Conservation (phyloP, 805 yeast genomes). For the Cyberlindnera euphorbiiphila region DNA sequence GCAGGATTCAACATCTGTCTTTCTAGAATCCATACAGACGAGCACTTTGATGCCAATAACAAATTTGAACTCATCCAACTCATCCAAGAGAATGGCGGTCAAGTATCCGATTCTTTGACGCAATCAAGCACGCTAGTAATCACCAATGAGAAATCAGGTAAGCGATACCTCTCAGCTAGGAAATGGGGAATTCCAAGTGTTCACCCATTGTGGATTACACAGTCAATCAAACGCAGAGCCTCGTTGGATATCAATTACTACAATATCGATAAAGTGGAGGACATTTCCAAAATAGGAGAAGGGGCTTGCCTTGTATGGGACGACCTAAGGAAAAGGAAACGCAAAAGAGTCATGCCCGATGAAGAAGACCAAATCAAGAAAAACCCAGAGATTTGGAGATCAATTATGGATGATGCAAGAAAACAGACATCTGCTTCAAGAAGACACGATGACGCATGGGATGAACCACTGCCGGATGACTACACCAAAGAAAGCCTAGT, state of each 20-base stretch:
- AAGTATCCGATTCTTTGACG: slow-evolving; percentile 47
- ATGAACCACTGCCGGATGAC: slow-evolving; percentile 13
- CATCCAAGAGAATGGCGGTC: slow-evolving; percentile 46
- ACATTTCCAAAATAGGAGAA: slow-evolving; percentile 25
- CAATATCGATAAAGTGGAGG: slow-evolving; percentile 23
- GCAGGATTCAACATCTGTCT: slow-evolving; percentile 37
- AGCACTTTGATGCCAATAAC: slow-evolving; percentile 23
- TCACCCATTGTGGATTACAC: slow-evolving; percentile 39
- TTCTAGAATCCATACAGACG: slow-evolving; percentile 31
- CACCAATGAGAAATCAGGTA: slow-evolving; percentile 49
- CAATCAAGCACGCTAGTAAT: slow-evolving; percentile 41
- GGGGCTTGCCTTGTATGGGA: slow-evolving; percentile 30
- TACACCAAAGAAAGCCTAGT: background rate
- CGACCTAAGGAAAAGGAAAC: slow-evolving; percentile 21
- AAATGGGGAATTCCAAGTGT: slow-evolving; percentile 39
- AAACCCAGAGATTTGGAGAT: slow-evolving; percentile 39
- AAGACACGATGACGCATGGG: slow-evolving; percentile 20
- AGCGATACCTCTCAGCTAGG: slow-evolving; percentile 44
- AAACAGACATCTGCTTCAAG: slow-evolving; percentile 3
- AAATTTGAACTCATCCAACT: slow-evolving; percentile 32
- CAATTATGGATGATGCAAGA: slow-evolving; percentile 29
- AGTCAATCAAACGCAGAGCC: slow-evolving; percentile 37
- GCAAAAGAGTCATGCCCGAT: slow-evolving; percentile 10
- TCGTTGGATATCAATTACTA: slow-evolving; percentile 32
- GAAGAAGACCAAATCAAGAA: slow-evolving; percentile 20